phyloP scores from a whole-genome alignment of 108 stramenopile species.

The Cyclotella sp. region DNA sequence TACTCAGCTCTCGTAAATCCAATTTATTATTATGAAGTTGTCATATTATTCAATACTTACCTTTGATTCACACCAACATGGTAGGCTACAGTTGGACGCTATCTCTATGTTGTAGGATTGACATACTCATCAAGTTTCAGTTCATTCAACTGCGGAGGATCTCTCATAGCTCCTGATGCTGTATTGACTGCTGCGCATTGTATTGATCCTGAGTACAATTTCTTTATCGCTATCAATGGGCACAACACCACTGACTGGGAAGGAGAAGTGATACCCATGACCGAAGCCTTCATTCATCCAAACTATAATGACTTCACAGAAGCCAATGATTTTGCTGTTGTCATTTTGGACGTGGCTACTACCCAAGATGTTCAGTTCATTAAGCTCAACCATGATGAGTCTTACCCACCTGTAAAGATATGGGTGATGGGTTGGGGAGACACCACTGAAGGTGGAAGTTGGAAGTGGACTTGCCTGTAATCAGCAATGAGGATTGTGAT shows the following conservation, averaged over 20 bases:
- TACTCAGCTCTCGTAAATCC: too few relatives aligned
- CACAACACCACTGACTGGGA: not conserved
- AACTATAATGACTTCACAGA: not conserved
- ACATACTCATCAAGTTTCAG: not conserved
- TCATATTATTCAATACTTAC: too few relatives aligned
- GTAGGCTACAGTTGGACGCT: not conserved
- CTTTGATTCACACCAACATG: too few relatives aligned
- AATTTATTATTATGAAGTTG: too few relatives aligned
- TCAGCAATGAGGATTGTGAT: not conserved
- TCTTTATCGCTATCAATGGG: not conserved
- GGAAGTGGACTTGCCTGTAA: not conserved
- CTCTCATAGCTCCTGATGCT: too few relatives aligned
- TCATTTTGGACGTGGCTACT: not conserved
- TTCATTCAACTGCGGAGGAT: not conserved
- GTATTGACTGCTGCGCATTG: slow-evolving; percentile 2
- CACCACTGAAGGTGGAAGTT: not conserved
- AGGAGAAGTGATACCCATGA: slow-evolving; percentile 4
- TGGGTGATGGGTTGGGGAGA: slow-evolving; percentile 4
- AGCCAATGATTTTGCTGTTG: not conserved
- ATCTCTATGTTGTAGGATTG: not conserved
- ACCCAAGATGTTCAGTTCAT: not conserved
- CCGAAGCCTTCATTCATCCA: not conserved
- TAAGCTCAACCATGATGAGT: not conserved
- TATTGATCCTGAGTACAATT: not conserved
- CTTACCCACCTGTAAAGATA: not conserved